Conservation (phyloP, 306 rosid genomes). For the Albizia julibrissin region DNA sequence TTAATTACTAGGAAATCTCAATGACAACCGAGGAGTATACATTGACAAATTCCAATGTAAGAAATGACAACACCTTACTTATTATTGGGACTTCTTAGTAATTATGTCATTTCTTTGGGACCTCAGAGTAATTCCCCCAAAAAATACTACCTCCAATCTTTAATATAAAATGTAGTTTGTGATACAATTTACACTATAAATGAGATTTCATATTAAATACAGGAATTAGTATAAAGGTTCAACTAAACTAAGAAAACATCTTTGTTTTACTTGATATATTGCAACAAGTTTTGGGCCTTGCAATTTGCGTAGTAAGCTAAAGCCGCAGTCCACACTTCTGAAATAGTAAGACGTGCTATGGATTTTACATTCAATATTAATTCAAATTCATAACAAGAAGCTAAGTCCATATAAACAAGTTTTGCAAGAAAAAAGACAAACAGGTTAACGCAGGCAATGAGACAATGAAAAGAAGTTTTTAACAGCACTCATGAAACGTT, state of each 20-base stretch:
- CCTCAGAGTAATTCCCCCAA: no score
- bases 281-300: neutral
- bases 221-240: neutral
- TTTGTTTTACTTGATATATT: neutral
- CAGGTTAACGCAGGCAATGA: neutral
- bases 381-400: conserved; percentile 4
- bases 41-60: no score
- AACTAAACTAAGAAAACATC: neutral
- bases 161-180: no score
- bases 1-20: no score
- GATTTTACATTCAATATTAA: neutral
- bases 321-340: neutral
- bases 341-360: neutral
- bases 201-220: no score
- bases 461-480: neutral
- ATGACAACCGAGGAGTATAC: no score
- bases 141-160: no score
- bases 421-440: neutral
- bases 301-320: neutral
- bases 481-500: neutral
- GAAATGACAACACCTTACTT: no score
- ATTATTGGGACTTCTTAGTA: no score
- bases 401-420: conserved; percentile 1
- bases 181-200: no score
- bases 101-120: no score